Evolutionary conservation across 805 yeast species (phyloP).

Genomic region (Candida incommunis): DNA sequence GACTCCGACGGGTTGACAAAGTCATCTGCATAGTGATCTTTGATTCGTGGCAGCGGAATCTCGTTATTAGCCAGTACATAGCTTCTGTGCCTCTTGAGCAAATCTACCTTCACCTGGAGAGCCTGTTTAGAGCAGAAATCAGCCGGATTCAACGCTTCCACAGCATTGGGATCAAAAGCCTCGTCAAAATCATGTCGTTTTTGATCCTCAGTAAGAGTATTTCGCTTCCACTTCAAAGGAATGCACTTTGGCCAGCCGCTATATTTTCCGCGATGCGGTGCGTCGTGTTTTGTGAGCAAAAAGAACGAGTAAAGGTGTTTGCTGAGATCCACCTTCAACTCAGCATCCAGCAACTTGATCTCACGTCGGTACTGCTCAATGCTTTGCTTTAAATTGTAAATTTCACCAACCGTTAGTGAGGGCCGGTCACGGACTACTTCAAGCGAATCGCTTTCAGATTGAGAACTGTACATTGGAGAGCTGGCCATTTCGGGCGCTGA

Average conservation of each 20-base stretch:
- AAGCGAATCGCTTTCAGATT: no score
- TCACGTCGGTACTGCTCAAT: neutral
- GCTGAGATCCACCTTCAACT: neutral
- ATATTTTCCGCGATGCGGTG: neutral
- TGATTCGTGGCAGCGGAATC: neutral
- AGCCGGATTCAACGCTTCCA: neutral
- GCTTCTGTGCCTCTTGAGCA: neutral
- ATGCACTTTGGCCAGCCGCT: neutral
- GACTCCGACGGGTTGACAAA: neutral
- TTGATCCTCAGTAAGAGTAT: neutral
- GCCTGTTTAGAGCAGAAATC: neutral
- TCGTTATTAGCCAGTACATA: neutral
- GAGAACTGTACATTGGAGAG: no score
- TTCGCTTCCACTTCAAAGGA: neutral
- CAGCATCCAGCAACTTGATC: neutral
- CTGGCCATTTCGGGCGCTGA: no score
- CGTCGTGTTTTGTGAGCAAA: neutral
- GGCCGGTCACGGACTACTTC: neutral
- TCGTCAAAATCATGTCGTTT: neutral
- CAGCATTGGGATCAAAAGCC: no score
- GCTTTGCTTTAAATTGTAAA: neutral
- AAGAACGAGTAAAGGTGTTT: neutral
- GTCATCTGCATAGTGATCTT: neutral
- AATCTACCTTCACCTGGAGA: no score
- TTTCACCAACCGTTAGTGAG: neutral